A percentile compares a stretch with the other conserved stretches of the same genome.
phyloP scores from a whole-genome alignment of 2,329 filamentous ascomycete genomes.

The Dothideomycetidae sp. region DNA sequence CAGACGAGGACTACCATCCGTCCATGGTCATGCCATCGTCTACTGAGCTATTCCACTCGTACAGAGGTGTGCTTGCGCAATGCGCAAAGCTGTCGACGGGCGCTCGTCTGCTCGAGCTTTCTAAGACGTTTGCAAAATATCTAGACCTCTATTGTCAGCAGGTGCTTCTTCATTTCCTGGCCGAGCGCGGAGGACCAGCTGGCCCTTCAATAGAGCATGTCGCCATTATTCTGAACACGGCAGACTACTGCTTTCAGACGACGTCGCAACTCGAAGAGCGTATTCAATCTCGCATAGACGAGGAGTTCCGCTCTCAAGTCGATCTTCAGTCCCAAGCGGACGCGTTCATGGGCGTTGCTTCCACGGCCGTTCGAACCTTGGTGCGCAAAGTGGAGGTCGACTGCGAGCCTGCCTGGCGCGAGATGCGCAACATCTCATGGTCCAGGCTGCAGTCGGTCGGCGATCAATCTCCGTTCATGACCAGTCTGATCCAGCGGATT shows the following conservation, averaged over 20 bases:
- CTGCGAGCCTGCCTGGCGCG: constrained; percentile 78
- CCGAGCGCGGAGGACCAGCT: constrained; percentile 41
- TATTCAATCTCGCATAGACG: constrained; percentile 79
- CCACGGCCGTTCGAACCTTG: constrained; percentile 67
- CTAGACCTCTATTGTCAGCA: constrained; percentile 92
- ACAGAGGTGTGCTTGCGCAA: constrained; percentile 81
- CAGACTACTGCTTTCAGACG: constrained; percentile 92
- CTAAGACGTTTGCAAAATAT: constrained; percentile 77
- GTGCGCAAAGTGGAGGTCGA: constrained; percentile 72
- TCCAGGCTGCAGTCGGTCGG: constrained; percentile 83
- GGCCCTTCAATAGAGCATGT: constrained; percentile 58
- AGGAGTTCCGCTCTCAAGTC: constrained; percentile 57
- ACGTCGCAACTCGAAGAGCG: constrained; percentile 89
- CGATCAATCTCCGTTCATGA: constrained; percentile 85
- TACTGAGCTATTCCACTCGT: constrained; percentile 94
- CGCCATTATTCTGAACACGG: constrained; percentile 82
- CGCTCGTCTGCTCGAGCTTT: constrained; percentile 70
- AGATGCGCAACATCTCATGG: constrained; percentile 96
- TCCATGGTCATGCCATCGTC: constrained; percentile 86
- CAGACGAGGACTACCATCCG: constrained; percentile 82
- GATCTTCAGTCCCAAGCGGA: constrained; percentile 90
- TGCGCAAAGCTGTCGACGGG: constrained; percentile 92
- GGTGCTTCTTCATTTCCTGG: constrained; percentile 61
- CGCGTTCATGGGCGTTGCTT: constrained; percentile 87
- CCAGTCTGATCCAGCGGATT: constrained; percentile 60